Evolutionary conservation across 768 basidiomycete genomes (phyloP), one percentile per base, ranked within the genome.

Genomic region (Leucocoprinus leucothites): DNA sequence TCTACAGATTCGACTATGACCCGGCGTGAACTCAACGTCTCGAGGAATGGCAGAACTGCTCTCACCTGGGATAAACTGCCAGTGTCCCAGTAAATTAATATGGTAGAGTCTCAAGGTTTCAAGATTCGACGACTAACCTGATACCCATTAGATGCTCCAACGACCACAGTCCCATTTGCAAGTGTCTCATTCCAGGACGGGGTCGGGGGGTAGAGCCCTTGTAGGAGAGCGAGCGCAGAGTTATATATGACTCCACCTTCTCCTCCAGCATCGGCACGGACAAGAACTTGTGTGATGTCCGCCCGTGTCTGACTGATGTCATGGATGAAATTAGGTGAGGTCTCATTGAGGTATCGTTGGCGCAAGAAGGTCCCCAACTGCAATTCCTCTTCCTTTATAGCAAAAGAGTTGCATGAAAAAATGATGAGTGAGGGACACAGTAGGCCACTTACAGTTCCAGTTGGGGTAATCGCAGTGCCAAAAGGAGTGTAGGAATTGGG

Each of bases 191-290:
- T 80, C 47, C 78, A 79, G 21, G 65, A 60, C 13, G 59, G 24
- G 3, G 75, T 80, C 2, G 71, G 67, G 2, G 87, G 88, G 70
- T 79, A 86, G 42, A 91, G 64, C 11, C 88, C 89, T 65, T 91
- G 89, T 9, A 85, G 67, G 48, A 90, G 67, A 0, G 89, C 85
- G 22, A 80, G 69, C 9, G 87, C 84, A 3, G 85, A 84, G 61
- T 88, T 82, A 57, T 76, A 75, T 41, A 85, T 83, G n/a, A 86
- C 84, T 34, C 75, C 80, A 16, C 78, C 80, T 68, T 91, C 88
- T 16, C 82, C 86, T 5, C 85, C 85, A 24, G 79, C 81, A 66
- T 90, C 87, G 1, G 89, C 87, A 16, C 77, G 79, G 48, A 84
- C 75, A 9, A 64, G 60, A 14, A 79, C 59, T 57, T 78, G 75